Percentiles rank a stretch among this genome's conserved stretches.
Evolutionary conservation across 148 eudicot species (phyloP).

Genomic region (Silene uniflora): DNA sequence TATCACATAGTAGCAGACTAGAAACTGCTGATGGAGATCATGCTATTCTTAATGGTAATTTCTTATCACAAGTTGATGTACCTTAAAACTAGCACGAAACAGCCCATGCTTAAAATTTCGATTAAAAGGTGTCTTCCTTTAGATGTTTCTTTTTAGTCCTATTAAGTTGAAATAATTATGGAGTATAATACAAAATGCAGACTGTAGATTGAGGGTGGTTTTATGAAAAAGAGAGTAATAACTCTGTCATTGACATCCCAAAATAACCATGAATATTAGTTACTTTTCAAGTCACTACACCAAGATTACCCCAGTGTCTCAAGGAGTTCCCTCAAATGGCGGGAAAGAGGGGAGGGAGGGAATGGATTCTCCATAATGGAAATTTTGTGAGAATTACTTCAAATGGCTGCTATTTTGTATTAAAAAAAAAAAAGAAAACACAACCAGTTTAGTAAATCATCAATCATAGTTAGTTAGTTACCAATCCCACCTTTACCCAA

Average conservation of each 20-base stretch:
- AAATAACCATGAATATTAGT: background rate
- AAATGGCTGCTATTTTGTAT: too few species aligned
- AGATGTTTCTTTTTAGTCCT: background rate
- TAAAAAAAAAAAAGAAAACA: background rate
- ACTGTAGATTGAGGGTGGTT: background rate
- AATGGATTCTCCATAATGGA: background rate
- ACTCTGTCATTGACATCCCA: background rate
- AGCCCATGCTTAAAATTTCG: background rate
- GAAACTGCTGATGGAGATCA: slow-evolving; percentile 35
- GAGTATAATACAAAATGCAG: background rate
- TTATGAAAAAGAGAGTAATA: background rate
- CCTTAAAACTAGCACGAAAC: background rate
- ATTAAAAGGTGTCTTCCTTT: background rate
- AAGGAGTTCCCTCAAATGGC: too few species aligned
- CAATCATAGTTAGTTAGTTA: background rate
- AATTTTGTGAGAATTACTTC: background rate
- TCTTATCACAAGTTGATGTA: background rate
- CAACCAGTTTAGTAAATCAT: background rate
- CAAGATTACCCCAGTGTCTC: background rate
- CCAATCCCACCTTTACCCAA: background rate
- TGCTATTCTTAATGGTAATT: slow-evolving; percentile 51
- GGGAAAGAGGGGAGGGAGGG: too few species aligned
- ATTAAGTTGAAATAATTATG: background rate
- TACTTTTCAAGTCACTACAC: background rate
- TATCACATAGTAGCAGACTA: slow-evolving; percentile 47